Percentiles rank a stretch among this genome's conserved stretches.
phyloP scores from a whole-genome alignment of 257 asterid genomes.

The Scutellaria barbata region DNA sequence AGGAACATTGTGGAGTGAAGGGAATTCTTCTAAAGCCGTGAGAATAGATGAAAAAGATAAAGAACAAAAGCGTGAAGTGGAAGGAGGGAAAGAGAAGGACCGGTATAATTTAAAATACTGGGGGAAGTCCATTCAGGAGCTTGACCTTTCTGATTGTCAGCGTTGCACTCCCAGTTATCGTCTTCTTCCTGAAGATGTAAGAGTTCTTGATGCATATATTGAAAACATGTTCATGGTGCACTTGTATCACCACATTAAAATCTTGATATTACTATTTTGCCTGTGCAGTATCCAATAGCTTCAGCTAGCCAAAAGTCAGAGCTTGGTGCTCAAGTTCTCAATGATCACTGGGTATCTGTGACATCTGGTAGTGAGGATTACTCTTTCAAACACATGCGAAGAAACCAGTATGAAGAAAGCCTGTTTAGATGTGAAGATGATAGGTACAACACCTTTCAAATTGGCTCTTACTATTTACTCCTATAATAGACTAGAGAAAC shows the following conservation, averaged over 20 bases:
- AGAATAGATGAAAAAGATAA: constrained; percentile 78
- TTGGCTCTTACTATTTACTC: constrained; percentile 15
- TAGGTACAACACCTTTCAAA: constrained; percentile 52
- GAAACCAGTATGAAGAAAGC: constrained; percentile 98
- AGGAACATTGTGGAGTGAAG: constrained; percentile 85
- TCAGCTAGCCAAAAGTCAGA: constrained; percentile 90
- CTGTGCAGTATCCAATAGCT: constrained; percentile 84
- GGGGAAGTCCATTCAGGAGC: constrained; percentile 97
- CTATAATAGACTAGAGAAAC: constrained; percentile 18
- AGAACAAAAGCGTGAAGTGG: constrained; percentile 81
- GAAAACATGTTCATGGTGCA: constrained; percentile 12
- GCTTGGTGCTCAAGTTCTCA: constrained; percentile 86
- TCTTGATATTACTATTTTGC: constrained; percentile 18
- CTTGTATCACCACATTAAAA: constrained; percentile 22
- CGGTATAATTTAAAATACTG: constrained; percentile 73
- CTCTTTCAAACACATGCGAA: constrained; percentile 96
- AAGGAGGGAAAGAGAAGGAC: constrained; percentile 85
- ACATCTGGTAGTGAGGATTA: constrained; percentile 99
- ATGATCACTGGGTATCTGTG: constrained; percentile 97
- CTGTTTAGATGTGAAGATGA: constrained; percentile 98
- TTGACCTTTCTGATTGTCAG: constrained; percentile 83
- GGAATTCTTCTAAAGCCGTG: constrained; percentile 66
- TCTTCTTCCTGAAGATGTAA: constrained; percentile 98
- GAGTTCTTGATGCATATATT: constrained; percentile 30
- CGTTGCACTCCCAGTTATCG: constrained; percentile 95